Percentiles rank a stretch among this genome's conserved stretches.
These are phyloP conservation scores for Cladobotryum protrusum DNA, from an alignment of 2,329 filamentous ascomycete species.

Conservation along the genomic window DNA sequence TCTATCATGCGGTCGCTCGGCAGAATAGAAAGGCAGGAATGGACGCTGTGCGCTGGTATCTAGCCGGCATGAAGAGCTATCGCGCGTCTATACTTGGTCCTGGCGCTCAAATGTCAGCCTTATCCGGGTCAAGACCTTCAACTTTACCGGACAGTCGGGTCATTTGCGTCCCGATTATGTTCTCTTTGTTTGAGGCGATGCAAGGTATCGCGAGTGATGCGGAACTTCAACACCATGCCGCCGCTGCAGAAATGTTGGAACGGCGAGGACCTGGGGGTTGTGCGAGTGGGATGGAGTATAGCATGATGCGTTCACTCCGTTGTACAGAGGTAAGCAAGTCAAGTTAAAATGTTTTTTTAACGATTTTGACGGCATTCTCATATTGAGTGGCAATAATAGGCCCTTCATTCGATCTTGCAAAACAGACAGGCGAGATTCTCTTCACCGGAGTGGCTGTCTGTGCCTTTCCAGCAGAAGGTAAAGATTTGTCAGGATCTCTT, in stretches of 20 bases:
- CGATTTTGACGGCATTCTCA: too few species aligned
- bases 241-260: conserved; percentile 2
- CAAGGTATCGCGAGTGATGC: neutral
- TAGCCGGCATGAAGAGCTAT: neutral
- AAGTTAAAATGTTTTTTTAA: neutral
- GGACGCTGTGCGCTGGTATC: neutral
- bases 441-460: conserved; percentile 4
- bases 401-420: conserved; percentile 7
- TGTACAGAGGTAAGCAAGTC: conserved; percentile 1
- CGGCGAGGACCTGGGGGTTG: conserved; percentile 1
- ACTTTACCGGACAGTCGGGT: neutral
- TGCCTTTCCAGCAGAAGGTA: conserved; percentile 5
- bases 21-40: neutral
- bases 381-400: neutral
- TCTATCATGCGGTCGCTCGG: conserved; percentile 1
- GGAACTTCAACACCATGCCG: conserved; percentile 2
- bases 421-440: conserved; percentile 3
- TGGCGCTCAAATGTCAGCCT: too few species aligned
- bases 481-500: conserved; percentile 4
- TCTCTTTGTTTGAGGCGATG: conserved; percentile 3
- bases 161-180: conserved; percentile 4
- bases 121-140: too few species aligned
- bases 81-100: too few species aligned
- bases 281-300: conserved; percentile 1
- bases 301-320: conserved; percentile 3